Evolutionary conservation across 2,329 filamentous ascomycete species (phyloP), one percentile per base, ranked within the genome.

Genomic region (Torrubiella hemipterigena): DNA sequence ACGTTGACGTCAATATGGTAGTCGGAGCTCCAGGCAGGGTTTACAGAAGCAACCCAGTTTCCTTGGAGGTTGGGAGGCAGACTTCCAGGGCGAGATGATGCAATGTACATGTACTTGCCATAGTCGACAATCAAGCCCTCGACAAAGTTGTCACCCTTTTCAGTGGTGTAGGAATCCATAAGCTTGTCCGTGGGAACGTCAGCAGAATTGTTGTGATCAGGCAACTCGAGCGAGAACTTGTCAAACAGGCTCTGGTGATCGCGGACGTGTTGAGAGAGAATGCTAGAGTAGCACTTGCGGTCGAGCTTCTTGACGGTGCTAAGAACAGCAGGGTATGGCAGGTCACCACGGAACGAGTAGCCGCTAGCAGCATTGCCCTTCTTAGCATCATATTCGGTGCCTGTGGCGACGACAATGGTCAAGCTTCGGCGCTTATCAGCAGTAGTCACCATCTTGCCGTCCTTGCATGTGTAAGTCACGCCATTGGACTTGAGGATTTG

Each of bases 1-100:
- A 74, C 34, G 34, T 75, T 75, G 42, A 76, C 73, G 37, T 75
- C 69, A 23, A 61, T 55, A 31, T 73, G 69, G 34, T 73, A 75
- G 40, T 75, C 69, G 3, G 55, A 61, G 10, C 60, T 58, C 71
- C 71, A 41, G 17, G 44, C 38, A 14, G 50, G 40, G 33, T 36
- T 48, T 21, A 65, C 44, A 1, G 54, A 46, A 27, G 67, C 58
- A 5, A 59, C 62, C 72, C 71, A 76, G 13, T 58, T 56, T 0
- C 71, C 70, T 42, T 71, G 67, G 0, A 77, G 54, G 34, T 74
- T 75, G 0, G 69, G 56, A 0, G 71, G 71, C 0, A 76, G 53
- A 1, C 59, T 61, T 21, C 61, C 63, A 1, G 53, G 47, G 3
- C 71, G 57, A 4, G 65, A 70, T 1, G 66, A 69, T 0, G 62